Base-by-base conservation (phyloP, 2,329 filamentous ascomycete species). In the Nemania sp. region DNA sequence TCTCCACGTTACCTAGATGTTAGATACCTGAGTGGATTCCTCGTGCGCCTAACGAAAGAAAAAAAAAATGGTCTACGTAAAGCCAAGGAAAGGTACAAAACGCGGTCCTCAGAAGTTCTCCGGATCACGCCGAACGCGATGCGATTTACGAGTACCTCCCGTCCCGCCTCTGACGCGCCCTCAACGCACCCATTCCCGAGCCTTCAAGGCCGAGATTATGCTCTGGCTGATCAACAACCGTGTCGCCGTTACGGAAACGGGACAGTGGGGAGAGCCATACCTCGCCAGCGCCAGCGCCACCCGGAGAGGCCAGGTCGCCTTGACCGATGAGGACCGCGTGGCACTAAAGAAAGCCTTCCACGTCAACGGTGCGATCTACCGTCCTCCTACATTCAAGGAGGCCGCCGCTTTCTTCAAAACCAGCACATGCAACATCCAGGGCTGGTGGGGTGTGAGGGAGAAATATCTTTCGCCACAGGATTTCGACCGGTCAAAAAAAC, bases 71-170 rank as follows among this genome's bases (percentile, higher is more conserved):
- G 47, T 22, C 13, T 51, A 53, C 54, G 26, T 32, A 29, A 26
- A 6, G 32, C 47, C 32, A 29, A 67, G 41, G 56, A 58, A 41
- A 27, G 58, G 63, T 22, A 32, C 45, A n/a, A 64, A 62, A 22
- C 22, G 43, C 18, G 66, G 59, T 11, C 60, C 65, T 41, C 64
- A 60, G 29, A 38, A 56, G 13, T 68, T 67, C 53, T 47, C 61
- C 35, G 41, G 54, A 13, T 67, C 59, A 13, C 59, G 62, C 53
- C 68, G 62, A 52, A 73, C 63, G 54, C 51, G 54, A 71, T 67
- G 54, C 56, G 56, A 70, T 38, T 56, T 69, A 64, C 56, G 64
- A 51, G 67, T 68, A 26, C 58, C 67, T 45, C 64, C 68, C 2
- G 53, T 41, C n/a, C 32, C 66, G 29, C 56, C 49, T 24, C 52